Base-by-base conservation (phyloP, 331 rosid species). In the Quercus phellos region DNA sequence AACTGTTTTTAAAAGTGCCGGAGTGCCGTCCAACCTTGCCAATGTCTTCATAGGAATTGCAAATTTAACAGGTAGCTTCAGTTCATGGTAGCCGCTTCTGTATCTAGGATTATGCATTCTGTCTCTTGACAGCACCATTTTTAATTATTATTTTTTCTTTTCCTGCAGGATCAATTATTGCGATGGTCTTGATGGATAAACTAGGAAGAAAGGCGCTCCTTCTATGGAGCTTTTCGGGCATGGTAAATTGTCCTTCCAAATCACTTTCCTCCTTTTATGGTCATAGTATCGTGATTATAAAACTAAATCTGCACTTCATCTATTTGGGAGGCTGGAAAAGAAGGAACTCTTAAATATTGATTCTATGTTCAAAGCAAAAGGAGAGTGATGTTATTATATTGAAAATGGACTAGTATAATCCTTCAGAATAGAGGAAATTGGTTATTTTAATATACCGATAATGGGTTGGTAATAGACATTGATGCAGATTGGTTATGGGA, bases 181-280 rank as follows among this genome's bases (percentile, higher is more conserved):
- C 99, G 0, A 90, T 88, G 92, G 51, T 74, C 75, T 92, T 94
- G 92, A 94, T 94, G 99, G 99, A 94, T 84, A 92, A 84, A 84
- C 89, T 94, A 67, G 99, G 99, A 79, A 90, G 99, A 82, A 94
- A 91, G 85, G 84, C 85, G 77, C 92, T 94, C 63, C 97, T 94
- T 42, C 84, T 92, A 42, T 87, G 99, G 97, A 94, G 98, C 87
- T 94, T 94, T 82, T 82, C 87, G 51, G 97, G 99, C 87, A 94
- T 94, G 99, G 99, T 94, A 92, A 87, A 46, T 81, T 73, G 55
- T 75, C 30, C 74, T 74, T 68, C 29, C 55, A 75, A 81, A 67
- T 27, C 42, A 16, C 14, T 19, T 24, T 19, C 60, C 26, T 69
- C 5, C 19, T 72, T 58, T 50, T 26, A 70, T 70, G 50, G 54